Percentiles rank a stretch among this genome's conserved stretches.
phyloP scores from a whole-genome alignment of 352 stramenopile genomes.

The Phytophthora palmivora region DNA sequence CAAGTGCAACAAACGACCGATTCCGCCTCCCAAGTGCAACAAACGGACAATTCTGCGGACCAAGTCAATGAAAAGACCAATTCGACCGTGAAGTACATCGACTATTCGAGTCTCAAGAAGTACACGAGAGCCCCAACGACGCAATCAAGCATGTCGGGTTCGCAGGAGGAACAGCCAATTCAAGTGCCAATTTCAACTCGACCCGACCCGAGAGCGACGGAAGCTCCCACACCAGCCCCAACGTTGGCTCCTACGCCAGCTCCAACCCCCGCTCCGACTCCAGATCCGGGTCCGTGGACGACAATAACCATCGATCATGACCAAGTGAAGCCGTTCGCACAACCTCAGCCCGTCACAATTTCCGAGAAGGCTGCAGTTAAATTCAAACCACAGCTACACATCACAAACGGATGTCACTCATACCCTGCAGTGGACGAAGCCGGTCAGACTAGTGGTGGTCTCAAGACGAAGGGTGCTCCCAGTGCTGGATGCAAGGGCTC shows the following conservation, averaged over 20 bases:
- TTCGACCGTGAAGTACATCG: conserved; percentile 27
- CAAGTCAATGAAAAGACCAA: conserved; percentile 14
- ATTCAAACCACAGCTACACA: conserved; percentile 4
- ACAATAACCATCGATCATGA: not conserved
- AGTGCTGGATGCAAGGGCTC: conserved; percentile 2
- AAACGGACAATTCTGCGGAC: not conserved
- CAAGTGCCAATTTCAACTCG: conserved; percentile 1
- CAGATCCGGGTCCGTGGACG: not conserved
- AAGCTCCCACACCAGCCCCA: conserved; percentile 4
- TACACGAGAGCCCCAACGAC: conserved; percentile 15
- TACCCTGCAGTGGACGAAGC: conserved; percentile 4
- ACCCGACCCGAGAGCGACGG: conserved; percentile 6
- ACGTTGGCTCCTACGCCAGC: not conserved
- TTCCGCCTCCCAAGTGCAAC: no score
- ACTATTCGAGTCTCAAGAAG: conserved; percentile 23
- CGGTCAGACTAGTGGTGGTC: conserved; percentile 1
- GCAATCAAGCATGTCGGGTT: conserved; percentile 5
- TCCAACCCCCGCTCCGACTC: not conserved
- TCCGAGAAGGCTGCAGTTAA: conserved; percentile 5
- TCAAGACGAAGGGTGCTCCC: not conserved
- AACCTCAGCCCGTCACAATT: not conserved
- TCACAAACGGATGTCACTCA: conserved; percentile 4
- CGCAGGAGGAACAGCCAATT: not conserved
- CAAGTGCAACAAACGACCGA: no score
- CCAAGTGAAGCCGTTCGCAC: not conserved